phyloP scores from a whole-genome alignment of 441 rosid genomes.

The Rhodomyrtus psidioides region DNA sequence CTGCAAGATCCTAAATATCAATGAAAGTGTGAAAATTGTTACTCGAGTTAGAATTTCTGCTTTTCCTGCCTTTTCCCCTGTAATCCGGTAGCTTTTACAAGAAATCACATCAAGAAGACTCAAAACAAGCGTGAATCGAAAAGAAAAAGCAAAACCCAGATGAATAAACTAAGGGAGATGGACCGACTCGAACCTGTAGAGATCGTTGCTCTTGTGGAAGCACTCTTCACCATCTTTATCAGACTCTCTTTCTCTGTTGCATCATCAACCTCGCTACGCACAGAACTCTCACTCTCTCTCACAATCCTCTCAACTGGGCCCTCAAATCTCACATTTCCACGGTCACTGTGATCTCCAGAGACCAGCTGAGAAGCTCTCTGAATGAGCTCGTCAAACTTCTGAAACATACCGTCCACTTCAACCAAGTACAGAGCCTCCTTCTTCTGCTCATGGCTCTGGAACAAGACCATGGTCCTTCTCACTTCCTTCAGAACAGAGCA shows the following conservation, averaged over 20 bases:
- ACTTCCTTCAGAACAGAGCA: constrained; percentile 28
- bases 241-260: constrained; percentile 8
- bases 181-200: constrained; percentile 24
- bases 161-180: not conserved
- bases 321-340: constrained; percentile 2
- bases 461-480: constrained; percentile 30
- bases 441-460: constrained; percentile 40
- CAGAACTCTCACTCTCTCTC: constrained; percentile 15
- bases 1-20: not conserved
- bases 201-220: constrained; percentile 29
- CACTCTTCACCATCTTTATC: constrained; percentile 23
- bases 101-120: not conserved
- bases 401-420: constrained; percentile 39
- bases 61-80: not conserved
- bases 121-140: not conserved
- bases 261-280: constrained; percentile 17
- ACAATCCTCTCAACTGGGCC: constrained; percentile 21
- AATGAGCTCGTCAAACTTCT: constrained; percentile 39
- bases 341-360: constrained; percentile 31
- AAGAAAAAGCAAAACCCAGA: not conserved
- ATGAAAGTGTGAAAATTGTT: not conserved
- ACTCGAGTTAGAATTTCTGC: not conserved
- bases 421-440: constrained; percentile 43
- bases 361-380: constrained; percentile 40
- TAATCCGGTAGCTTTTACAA: not conserved